Evolutionary conservation across 176 grass and related monocot species (phyloP).

Genomic region (Ananas comosus): DNA sequence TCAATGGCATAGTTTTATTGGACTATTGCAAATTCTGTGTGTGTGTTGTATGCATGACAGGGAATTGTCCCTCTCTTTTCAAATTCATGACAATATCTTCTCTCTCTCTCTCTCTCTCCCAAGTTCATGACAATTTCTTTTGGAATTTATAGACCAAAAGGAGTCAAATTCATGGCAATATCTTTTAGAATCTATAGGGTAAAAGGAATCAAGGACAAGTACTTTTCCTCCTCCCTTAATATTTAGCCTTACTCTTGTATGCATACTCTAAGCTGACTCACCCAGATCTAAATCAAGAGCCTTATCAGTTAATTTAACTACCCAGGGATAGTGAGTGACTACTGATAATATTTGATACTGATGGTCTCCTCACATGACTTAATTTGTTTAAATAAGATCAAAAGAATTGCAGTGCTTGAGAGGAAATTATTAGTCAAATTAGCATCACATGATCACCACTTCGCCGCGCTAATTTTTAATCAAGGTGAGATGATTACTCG

Average conservation of each 20-base stretch:
- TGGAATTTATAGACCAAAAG: not conserved
- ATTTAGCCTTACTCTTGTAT: not conserved
- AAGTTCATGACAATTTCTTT: not conserved
- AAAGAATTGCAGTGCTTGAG: not conserved
- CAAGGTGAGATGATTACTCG: too few species aligned
- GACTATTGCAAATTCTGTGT: too few species aligned
- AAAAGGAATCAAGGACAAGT: slow-evolving; percentile 1
- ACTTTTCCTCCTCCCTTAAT: not conserved
- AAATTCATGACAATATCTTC: too few species aligned
- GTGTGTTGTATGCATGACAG: too few species aligned
- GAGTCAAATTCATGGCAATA: not conserved
- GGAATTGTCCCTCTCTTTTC: too few species aligned
- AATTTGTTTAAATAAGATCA: not conserved
- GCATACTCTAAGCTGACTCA: not conserved
- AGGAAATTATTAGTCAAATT: too few species aligned
- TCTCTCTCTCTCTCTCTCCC: not conserved
- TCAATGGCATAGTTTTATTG: too few species aligned
- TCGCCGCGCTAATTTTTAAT: too few species aligned
- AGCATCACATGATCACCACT: too few species aligned
- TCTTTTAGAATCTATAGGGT: not conserved
- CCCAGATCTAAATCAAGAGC: not conserved
- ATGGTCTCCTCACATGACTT: not conserved
- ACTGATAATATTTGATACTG: not conserved
- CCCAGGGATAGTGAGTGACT: too few species aligned
- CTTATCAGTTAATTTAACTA: too few species aligned